Base-by-base conservation (phyloP, 2,329 filamentous ascomycete species). In the Fusarium kyushuense region DNA sequence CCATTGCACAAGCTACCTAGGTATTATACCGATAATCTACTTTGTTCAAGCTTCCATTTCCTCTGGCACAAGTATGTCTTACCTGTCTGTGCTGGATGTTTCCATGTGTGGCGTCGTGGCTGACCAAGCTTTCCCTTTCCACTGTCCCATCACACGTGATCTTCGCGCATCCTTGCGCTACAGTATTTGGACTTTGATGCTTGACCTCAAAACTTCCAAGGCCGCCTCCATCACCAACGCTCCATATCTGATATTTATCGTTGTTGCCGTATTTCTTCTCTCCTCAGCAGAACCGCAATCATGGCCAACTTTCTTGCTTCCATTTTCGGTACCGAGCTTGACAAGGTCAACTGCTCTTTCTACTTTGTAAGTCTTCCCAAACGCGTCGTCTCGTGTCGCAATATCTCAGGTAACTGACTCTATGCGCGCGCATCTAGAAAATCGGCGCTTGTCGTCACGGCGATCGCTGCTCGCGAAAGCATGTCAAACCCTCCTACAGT, bases 281-380 rank as follows among this genome's bases (percentile, higher is more conserved):
- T 45, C 33, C 6, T 43, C 35, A 42, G 9, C 47, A 46, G 38
- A 63, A 51, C 54, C 45, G 29, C 63, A 74, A 81, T 52, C 61
- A 97, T 97, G 94, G 94, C 94, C 77, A 97, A 97, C 86, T 98
- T 97, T 80, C 92, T 99, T 80, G 96, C 96, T 76, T 97, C 94
- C 79, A 99, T 99, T 84, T 99, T 99, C 86, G 96, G 96, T 77
- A 99, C 96, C 30, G 96, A 99, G 87, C 96, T 98, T 82, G 96
- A 99, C 90, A 99, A 95, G 79, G 94, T 97, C 85, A 97, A 98
- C 88, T 97, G 96, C 88, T 96, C 92, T 59, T 99, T 99, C 89
- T 99, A 99, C 89, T 83, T 83, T 65, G 79, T 81, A 77, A 72
- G 79, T 75, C 23, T 33, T 25, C 35, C 21, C 40, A 54, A 59